These are phyloP conservation scores for Aspergillus pseudoterreus DNA, from an alignment of 2,329 filamentous ascomycete species.

Conservation along the genomic window DNA sequence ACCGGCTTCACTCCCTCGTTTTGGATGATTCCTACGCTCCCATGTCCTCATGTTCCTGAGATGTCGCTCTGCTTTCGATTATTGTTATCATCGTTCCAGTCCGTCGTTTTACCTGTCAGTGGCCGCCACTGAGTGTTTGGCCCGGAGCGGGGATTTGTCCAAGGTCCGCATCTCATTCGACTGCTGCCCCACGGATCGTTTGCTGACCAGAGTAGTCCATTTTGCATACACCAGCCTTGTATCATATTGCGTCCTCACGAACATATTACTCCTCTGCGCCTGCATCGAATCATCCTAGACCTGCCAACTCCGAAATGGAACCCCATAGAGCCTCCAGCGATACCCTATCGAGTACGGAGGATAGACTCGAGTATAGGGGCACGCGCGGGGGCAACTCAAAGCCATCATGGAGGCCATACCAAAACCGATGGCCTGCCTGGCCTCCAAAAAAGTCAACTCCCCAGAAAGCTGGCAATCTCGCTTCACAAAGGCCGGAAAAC, in stretches of 20 bases:
- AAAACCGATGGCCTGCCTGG: conserved; percentile 18
- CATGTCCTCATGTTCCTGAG: background rate
- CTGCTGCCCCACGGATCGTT: background rate
- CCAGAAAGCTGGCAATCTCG: background rate
- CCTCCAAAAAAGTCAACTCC: conserved; percentile 8
- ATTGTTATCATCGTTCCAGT: background rate
- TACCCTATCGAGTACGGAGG: conserved; percentile 1
- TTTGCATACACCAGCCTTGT: background rate
- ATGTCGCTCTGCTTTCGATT: conserved; percentile 1
- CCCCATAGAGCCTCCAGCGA: conserved; percentile 2
- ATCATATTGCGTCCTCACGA: background rate
- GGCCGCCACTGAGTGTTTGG: conserved; percentile 8
- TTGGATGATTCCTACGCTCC: background rate
- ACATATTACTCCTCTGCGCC: background rate
- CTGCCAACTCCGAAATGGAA: conserved; percentile 6
- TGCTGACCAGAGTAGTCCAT: background rate
- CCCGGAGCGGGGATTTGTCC: conserved; percentile 12
- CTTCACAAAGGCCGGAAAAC: background rate
- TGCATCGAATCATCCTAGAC: background rate
- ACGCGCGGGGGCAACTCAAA: conserved; percentile 1
- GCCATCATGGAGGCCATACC: conserved; percentile 17
- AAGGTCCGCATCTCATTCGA: conserved; percentile 9
- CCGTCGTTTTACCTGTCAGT: background rate
- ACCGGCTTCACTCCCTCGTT: background rate
- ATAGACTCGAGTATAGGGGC: background rate